Conservation (phyloP, 1,284 basidiomycete species). For the Mixia osmundae region DNA sequence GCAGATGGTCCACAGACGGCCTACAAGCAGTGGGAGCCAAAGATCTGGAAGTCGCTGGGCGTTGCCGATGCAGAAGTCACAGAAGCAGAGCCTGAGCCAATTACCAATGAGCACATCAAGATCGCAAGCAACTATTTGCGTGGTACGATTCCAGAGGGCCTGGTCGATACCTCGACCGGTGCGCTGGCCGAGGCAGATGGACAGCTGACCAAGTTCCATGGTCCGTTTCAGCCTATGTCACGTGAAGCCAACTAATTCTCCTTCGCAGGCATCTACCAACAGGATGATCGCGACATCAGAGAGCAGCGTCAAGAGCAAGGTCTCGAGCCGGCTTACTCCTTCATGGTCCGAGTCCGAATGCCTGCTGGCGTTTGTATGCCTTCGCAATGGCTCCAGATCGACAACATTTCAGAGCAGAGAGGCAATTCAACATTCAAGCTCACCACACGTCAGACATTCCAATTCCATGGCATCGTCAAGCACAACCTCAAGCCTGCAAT, state of each 20-base stretch:
- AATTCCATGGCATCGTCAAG: slow-evolving; percentile 98
- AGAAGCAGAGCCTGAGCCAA: slow-evolving; percentile 83
- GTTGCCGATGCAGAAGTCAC: slow-evolving; percentile 72
- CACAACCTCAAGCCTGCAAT: slow-evolving; percentile 85
- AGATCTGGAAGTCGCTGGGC: slow-evolving; percentile 80
- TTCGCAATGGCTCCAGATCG: slow-evolving; percentile 83
- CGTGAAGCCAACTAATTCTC: too few relatives aligned
- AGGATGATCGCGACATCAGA: slow-evolving; percentile 89
- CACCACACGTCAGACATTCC: slow-evolving; percentile 96
- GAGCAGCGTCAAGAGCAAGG: slow-evolving; percentile 85
- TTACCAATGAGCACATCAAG: slow-evolving; percentile 99
- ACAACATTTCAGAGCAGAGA: slow-evolving; percentile 85
- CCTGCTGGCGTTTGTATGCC: slow-evolving; percentile 84
- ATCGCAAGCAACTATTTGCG: slow-evolving; percentile 84
- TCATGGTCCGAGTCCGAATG: slow-evolving; percentile 96
- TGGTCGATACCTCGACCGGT: slow-evolving; percentile 65
- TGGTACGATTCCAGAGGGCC: slow-evolving; percentile 76
- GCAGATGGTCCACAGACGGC: slow-evolving; percentile 89
- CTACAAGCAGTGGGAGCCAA: slow-evolving; percentile 83
- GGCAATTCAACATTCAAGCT: slow-evolving; percentile 90
- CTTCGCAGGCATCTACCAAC: slow-evolving; percentile 14
- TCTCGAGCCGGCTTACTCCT: slow-evolving; percentile 83
- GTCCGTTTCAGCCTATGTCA: slow-evolving; percentile 33
- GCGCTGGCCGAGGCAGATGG: slow-evolving; percentile 70
- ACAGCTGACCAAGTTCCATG: slow-evolving; percentile 97